Evolutionary conservation across 2,329 filamentous ascomycete genomes (phyloP), one percentile per base, ranked within the genome.

Genomic region (Fonsecaea multimorphosa): DNA sequence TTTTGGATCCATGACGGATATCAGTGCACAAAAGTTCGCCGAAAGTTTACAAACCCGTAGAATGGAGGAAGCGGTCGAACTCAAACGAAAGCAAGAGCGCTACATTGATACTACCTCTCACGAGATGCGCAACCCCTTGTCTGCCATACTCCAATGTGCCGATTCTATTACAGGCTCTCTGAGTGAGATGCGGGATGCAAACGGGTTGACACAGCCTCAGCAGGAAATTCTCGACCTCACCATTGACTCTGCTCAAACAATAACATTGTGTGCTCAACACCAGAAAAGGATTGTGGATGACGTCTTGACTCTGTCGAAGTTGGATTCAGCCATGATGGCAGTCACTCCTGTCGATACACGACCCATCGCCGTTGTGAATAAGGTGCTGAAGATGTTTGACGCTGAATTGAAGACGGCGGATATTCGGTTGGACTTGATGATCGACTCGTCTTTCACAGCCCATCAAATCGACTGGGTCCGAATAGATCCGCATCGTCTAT

Each of bases 11-110:
- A 89, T 96, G 58, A 94, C 91, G 0, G 91, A 96, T 73, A 96
- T 96, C 69, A 92, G 90, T 19, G 86, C 90, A 61, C 91, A 95
- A 75, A 96, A 96, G 76, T 89, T 89, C 83, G 91, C 92, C 0
- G 92, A 96, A 76, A 88, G 89, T 54, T 87, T 92, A 36, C 91
- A 96, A 76, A 91, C 86, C 72, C 85, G 88, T 52, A 87, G 91
- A 64, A 89, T 91, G 73, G 87, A 93, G 73, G 91, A 95, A 75
- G 92, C 91, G 0, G 86, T 93, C 1, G 90, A 94, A 74, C 83
- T 93, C 67, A 95, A 95, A 76, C 83, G 87, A 27, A 87, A 90
- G 73, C 91, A 94, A 73, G 90, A 93, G 72, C 91, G 91, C 69
- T 93, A 93, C 72, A 91, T 93, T 72, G 91, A 92, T 75, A 91